Conservation (phyloP, 2,329 filamentous ascomycete species). For the Penicillium sp. region DNA sequence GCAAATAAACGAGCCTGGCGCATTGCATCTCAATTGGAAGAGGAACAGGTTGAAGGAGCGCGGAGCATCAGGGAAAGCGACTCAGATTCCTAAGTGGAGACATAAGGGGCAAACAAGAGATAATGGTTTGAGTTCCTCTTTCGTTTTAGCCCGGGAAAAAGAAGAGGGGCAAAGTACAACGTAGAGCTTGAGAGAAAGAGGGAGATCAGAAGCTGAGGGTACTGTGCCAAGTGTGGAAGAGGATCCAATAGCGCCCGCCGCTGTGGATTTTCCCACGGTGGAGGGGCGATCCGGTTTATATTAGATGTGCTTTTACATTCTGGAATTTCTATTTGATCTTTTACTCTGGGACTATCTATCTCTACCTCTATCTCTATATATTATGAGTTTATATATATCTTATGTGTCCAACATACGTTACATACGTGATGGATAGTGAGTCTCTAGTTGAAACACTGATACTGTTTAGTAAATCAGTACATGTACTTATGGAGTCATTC, state of each 20-base stretch:
- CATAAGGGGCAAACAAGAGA: constrained; percentile 3
- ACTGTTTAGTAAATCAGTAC: no score
- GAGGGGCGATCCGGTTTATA: constrained; percentile 10
- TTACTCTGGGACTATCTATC: no score
- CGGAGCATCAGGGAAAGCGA: constrained; percentile 1
- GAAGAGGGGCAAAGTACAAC: not conserved
- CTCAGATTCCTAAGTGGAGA: constrained; percentile 1
- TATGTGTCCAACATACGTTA: no score
- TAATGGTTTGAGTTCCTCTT: not conserved
- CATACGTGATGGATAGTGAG: no score
- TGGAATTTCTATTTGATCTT: no score
- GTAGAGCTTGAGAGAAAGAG: constrained; percentile 6
- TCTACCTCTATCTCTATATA: no score
- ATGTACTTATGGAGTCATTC: no score
- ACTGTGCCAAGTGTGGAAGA: constrained; percentile 17
- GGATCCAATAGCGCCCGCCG: constrained; percentile 13
- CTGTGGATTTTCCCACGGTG: constrained; percentile 10
- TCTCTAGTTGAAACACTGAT: no score
- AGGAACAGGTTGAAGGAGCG: constrained; percentile 1
- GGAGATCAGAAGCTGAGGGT: constrained; percentile 17
- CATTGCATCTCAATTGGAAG: constrained; percentile 7
- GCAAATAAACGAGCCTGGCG: constrained; percentile 4
- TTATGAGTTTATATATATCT: no score
- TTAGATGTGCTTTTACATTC: not conserved
- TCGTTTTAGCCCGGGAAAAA: not conserved